Evolutionary conservation across 495 filamentous ascomycete genomes (phyloP).

Genomic region (Coniosporium apollinis): DNA sequence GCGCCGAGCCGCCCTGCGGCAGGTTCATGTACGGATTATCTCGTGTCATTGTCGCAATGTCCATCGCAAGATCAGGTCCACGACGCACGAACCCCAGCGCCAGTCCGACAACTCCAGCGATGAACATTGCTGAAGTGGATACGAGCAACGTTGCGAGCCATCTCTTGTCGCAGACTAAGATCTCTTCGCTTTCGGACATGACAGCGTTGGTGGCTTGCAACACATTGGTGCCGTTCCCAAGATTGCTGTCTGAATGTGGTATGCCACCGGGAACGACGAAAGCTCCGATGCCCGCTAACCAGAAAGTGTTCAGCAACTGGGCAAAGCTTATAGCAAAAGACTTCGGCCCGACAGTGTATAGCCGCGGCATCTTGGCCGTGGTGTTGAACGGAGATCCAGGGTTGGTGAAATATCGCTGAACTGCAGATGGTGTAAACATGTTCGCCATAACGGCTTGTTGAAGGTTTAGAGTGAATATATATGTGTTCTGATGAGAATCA

Average conservation of each 20-base stretch:
- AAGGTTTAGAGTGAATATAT: neutral
- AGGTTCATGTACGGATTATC: neutral
- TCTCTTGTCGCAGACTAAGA: slow-evolving; percentile 1
- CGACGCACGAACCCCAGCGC: slow-evolving; percentile 4
- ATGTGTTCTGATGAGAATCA: neutral
- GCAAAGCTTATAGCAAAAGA: slow-evolving; percentile 6
- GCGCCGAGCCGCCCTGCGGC: neutral
- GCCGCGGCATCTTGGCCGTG: neutral
- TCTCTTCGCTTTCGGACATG: neutral
- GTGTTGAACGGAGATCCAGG: slow-evolving; percentile 5
- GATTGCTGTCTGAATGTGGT: neutral
- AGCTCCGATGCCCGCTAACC: slow-evolving; percentile 3
- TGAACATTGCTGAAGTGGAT: slow-evolving; percentile 7
- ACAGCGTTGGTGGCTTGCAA: neutral
- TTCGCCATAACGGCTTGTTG: neutral
- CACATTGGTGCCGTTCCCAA: neutral
- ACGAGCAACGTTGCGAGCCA: slow-evolving; percentile 9
- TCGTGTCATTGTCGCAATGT: neutral
- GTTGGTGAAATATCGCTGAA: slow-evolving; percentile 8
- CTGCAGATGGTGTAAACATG: neutral
- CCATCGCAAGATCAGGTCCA: slow-evolving; percentile 1
- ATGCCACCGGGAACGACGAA: neutral
- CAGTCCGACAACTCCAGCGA: slow-evolving; percentile 4
- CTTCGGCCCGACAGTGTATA: neutral
- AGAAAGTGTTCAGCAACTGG: slow-evolving; percentile 9